phyloP scores from a whole-genome alignment of 2,329 filamentous ascomycete genomes.

The Colletotrichum eremochloae region DNA sequence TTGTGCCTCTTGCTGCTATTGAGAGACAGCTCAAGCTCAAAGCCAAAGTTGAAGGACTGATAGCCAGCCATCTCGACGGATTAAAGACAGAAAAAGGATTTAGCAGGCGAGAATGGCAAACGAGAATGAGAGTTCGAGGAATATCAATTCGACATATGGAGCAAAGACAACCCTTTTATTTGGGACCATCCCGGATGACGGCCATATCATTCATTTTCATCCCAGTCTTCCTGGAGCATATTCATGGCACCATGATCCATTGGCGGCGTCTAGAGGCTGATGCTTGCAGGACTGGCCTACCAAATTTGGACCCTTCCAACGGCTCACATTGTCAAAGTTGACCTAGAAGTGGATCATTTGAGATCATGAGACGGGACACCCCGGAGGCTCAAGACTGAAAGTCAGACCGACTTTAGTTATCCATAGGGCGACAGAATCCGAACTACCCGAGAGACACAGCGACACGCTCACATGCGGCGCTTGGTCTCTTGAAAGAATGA shows the following conservation, averaged over 20 bases:
- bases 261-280: neutral
- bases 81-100: neutral
- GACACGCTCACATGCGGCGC: conserved; percentile 32
- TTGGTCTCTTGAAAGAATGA: neutral
- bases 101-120: neutral
- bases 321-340: neutral
- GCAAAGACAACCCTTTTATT: neutral
- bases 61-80: conserved; percentile 16
- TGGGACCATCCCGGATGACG: neutral
- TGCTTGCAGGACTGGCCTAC: neutral
- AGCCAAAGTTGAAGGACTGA: conserved; percentile 48
- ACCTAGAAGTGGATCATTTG: neutral
- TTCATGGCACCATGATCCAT: neutral
- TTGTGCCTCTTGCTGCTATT: conserved; percentile 51
- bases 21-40: conserved; percentile 56
- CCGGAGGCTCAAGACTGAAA: neutral
- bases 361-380: neutral
- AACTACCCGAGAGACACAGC: neutral
- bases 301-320: neutral
- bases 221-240: neutral
- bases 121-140: neutral
- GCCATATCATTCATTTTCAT: neutral
- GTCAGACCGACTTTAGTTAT: neutral
- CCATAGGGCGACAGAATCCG: conserved; percentile 14
- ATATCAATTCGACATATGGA: neutral